Evolutionary conservation across 495 filamentous ascomycete genomes (phyloP), one percentile per base, ranked within the genome.

Genomic region (Podospora anserina): DNA sequence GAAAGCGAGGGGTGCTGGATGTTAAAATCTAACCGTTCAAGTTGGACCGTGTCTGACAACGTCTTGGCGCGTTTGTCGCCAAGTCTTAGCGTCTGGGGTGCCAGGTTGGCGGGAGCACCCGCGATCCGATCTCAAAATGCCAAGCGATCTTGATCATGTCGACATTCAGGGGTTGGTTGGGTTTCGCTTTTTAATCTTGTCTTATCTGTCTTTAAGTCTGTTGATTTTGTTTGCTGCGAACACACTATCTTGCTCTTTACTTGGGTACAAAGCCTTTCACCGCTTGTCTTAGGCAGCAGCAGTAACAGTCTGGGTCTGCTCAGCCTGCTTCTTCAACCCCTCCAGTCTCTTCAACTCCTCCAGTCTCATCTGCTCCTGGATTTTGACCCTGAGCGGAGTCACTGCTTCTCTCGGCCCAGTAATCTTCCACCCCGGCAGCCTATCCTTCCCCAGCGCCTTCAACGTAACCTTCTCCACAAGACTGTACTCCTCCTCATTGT

Each of bases 381-480:
- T 77, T 32, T 75, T 71, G 32, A 85, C 65, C 54, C 83, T 69
- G 61, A 81, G 75, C 0, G 82, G 79, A 0, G 81, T 69, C 3
- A 83, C 76, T 4, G 55, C 55, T 69, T 88, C 84, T 60, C 89
- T 79, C 30, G 82, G 79, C 5, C 74, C 82, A 27, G 81, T 82
- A 60, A 88, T 88, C 78, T 82, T 85, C 90, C 90, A 92, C 5
- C 84, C 88, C 18, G 71, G 60, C 62, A 92, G 69, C 20, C 83
- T 80, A 39, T 88, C 84, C 71, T 82, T 83, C 3, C 88, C 87
- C 32, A 92, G 76, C 13, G 83, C 83, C 23, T 71, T 78, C 69
- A 92, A 77, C 5, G 91, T 92, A 73, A 88, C 88, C 70, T 73
- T 79, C 78, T 92, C 90, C 0, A 92, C 89, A n/a, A 90, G 69